Percentiles rank a stretch among this genome's conserved stretches.
Conservation (phyloP, 208 protist genomes). For the Wallacemonas sp. region DNA sequence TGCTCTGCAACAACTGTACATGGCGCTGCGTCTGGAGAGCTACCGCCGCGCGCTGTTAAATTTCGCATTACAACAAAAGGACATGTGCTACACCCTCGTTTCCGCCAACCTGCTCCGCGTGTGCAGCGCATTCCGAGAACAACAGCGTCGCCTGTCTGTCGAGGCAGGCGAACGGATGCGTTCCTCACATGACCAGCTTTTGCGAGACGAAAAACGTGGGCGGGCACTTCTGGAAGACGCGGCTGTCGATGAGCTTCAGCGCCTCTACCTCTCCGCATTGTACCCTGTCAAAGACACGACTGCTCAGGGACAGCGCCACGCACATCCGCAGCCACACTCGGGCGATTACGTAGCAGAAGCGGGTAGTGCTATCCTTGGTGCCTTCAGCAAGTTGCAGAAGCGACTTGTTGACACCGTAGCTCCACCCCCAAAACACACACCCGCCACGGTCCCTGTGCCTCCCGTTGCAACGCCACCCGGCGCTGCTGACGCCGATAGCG, state of each 20-base stretch:
- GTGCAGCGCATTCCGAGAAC: background rate
- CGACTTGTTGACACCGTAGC: background rate
- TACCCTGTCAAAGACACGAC: background rate
- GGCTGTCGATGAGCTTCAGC: background rate
- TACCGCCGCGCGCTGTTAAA: background rate
- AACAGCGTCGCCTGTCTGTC: background rate
- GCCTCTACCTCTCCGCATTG: background rate
- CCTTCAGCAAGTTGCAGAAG: conserved; percentile 8
- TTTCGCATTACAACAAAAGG: conserved; percentile 7
- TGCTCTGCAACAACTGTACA: background rate
- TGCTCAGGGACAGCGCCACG: background rate
- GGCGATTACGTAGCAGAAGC: conserved; percentile 7
- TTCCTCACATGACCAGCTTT: background rate
- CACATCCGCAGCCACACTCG: background rate
- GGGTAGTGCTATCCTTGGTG: conserved; percentile 1
- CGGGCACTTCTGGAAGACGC: background rate
- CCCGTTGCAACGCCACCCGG: background rate
- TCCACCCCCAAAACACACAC: background rate
- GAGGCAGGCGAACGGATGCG: background rate
- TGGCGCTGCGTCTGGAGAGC: conserved; percentile 1
- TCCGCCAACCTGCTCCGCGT: background rate
- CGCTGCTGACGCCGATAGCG: background rate
- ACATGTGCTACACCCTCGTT: conserved; percentile 11
- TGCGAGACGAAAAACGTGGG: background rate
- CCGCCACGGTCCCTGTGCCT: background rate